These are phyloP conservation scores for Alternaria gansuensis DNA, from an alignment of 2,329 filamentous ascomycete species.

Conservation along the genomic window DNA sequence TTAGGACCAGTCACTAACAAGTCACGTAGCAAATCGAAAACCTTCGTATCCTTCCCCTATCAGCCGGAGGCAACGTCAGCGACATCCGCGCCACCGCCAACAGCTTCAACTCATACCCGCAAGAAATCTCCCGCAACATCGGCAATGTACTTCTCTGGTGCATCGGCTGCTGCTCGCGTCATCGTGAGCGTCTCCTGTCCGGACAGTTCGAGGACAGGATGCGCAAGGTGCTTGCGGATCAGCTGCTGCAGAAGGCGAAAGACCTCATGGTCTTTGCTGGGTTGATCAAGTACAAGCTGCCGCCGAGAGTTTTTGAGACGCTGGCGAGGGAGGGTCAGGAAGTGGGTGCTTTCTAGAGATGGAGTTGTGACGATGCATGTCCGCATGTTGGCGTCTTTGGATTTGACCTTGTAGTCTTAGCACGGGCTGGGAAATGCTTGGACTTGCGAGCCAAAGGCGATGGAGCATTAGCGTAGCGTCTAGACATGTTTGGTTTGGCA, in stretches of 20 bases:
- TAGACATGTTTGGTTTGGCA: neutral
- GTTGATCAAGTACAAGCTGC: constrained; percentile 88
- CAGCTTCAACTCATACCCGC: constrained; percentile 79
- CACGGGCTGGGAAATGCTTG: neutral
- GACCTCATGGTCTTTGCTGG: constrained; percentile 95
- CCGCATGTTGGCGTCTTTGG: constrained; percentile 1
- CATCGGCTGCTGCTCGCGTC: constrained; percentile 81
- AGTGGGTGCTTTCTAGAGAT: constrained; percentile 41
- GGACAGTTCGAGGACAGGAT: constrained; percentile 75
- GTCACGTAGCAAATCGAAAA: constrained; percentile 71
- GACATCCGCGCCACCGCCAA: constrained; percentile 81
- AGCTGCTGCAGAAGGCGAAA: constrained; percentile 80
- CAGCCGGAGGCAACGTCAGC: constrained; percentile 76
- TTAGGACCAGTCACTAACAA: constrained; percentile 1
- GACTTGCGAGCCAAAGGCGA: neutral
- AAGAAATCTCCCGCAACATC: constrained; percentile 86
- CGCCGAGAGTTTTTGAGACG: constrained; percentile 85
- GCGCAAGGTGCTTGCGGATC: constrained; percentile 66
- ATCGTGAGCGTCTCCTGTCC: constrained; percentile 71
- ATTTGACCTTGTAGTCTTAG: neutral
- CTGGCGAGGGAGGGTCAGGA: constrained; percentile 75
- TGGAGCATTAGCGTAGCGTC: neutral
- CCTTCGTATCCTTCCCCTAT: constrained; percentile 81
- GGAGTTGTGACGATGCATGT: neutral
- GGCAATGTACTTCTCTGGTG: constrained; percentile 95